Evolutionary conservation across 2,329 filamentous ascomycete species (phyloP).

Genomic region (Fusarium sacchari): DNA sequence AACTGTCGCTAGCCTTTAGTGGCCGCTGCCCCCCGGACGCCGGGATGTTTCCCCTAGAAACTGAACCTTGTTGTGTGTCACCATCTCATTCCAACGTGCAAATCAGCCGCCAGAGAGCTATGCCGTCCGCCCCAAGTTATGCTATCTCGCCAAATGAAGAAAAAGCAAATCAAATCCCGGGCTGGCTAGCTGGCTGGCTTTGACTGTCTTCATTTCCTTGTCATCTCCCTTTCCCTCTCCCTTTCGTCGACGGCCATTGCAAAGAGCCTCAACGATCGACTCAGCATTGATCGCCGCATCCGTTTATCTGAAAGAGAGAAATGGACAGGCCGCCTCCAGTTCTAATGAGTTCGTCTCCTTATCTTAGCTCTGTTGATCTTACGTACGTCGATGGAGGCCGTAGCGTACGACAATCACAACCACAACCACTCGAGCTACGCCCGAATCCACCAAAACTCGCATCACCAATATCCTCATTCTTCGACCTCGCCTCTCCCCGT

Average conservation of each 20-base stretch:
- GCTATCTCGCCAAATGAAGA: conserved; percentile 7
- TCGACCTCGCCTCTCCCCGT: conserved; percentile 24
- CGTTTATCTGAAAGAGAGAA: conserved; percentile 30
- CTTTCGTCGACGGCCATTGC: neutral
- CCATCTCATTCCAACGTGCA: conserved; percentile 1
- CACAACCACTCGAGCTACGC: conserved; percentile 23
- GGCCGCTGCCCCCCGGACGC: conserved; percentile 28
- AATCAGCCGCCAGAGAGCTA: conserved; percentile 19
- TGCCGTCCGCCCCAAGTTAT: conserved; percentile 1
- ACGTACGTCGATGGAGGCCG: conserved; percentile 34
- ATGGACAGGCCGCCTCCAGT: conserved; percentile 32
- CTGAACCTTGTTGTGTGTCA: conserved; percentile 19
- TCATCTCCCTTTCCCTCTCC: conserved; percentile 24
- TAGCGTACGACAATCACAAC: conserved; percentile 24
- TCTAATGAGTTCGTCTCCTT: conserved; percentile 31
- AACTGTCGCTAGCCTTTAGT: conserved; percentile 32
- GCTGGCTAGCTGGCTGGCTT: conserved; percentile 5
- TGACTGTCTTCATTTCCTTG: conserved; percentile 12
- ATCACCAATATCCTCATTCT: conserved; percentile 11
- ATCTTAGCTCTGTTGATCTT: conserved; percentile 27
- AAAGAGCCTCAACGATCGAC: conserved; percentile 31
- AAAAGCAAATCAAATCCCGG: conserved; percentile 26
- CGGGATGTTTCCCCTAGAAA: conserved; percentile 18
- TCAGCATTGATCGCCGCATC: conserved; percentile 19
- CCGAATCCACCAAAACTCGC: conserved; percentile 12